Conservation (phyloP, 768 basidiomycete species). For the Galerina sulciceps region DNA sequence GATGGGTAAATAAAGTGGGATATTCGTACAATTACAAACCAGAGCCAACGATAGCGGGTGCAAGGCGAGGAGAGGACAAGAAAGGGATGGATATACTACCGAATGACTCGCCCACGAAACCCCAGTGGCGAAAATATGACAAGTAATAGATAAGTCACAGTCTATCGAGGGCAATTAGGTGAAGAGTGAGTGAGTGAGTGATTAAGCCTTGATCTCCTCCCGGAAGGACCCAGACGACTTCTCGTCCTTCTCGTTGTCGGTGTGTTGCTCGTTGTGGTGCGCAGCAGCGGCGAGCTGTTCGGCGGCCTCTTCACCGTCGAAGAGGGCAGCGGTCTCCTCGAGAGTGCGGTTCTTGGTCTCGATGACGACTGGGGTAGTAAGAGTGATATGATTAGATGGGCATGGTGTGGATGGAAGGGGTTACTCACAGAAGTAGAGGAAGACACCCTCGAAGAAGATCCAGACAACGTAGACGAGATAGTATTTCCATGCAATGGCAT, state of each 20-base stretch:
- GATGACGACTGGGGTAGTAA: slow-evolving; percentile 43
- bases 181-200: too few relatives aligned
- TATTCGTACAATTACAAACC: slow-evolving; percentile 5
- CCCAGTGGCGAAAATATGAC: too few relatives aligned
- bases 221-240: slow-evolving; percentile 38
- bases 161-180: background rate
- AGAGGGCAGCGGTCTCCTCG: slow-evolving; percentile 82
- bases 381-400: slow-evolving; percentile 3
- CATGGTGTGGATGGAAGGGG: background rate
- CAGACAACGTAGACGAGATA: slow-evolving; percentile 78
- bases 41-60: background rate
- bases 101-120: too few relatives aligned
- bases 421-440: slow-evolving; percentile 59
- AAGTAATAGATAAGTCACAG: background rate
- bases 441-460: slow-evolving; percentile 68
- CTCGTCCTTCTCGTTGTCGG: slow-evolving; percentile 29
- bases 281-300: slow-evolving; percentile 37
- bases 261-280: slow-evolving; percentile 18
- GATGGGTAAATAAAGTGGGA: background rate
- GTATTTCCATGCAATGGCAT: slow-evolving; percentile 73
- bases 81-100: background rate
- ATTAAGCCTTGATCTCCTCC: slow-evolving; percentile 27
- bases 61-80: background rate
- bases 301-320: slow-evolving; percentile 68
- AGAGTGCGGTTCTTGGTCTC: slow-evolving; percentile 77